Base-by-base conservation (phyloP, 345 rosid genomes). In the Laguncularia racemosa region DNA sequence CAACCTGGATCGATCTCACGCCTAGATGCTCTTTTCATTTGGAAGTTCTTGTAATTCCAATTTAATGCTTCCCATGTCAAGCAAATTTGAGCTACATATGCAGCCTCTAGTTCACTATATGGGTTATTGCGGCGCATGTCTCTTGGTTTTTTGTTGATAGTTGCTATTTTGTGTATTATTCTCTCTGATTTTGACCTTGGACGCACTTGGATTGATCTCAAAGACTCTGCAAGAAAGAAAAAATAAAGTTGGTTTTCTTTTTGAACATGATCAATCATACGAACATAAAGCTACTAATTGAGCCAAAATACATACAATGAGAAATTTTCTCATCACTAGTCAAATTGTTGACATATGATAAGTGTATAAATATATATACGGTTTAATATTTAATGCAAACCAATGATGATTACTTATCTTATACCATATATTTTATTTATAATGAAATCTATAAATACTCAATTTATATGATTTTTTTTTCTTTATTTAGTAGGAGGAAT, bases 21-120 rank as follows among this genome's bases (percentile, higher is more conserved):
- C 11, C 73, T 68, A 19, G 81, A 28, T 26, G 69, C 78, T 69
- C 82, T 76, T 65, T 85, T 95, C 1, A 71, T 75, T 53, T 79
- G 83, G 56, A 95, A 90, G 72, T 76, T 85, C 59, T 71, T 95
- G 88, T 89, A 90, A 73, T 88, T 95, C 91, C 91, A 95, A 58
- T 84, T 90, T 20, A 95, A 78, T 40, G 99, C 97, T 72, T 90
- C 99, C 99, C 96, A 90, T 26, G 99, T 84, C 70, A 84, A 66
- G 81, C 97, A 95, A 19, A 90, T 82, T 48, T 88, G 95, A 58
- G 99, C 97, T 43, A 85, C 95, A 60, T 95, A 90, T 1, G 97
- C 82, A 9, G 83, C 73, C 73, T 95, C 99, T 38, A 95, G 78
- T 59, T 90, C 97, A 45, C 74, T 86, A 67, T 90, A 90, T 0